Evolutionary conservation across 805 yeast species (phyloP), one percentile per base, ranked within the genome.

Genomic region (Saccharomycopsis oosterbeekiorum): DNA sequence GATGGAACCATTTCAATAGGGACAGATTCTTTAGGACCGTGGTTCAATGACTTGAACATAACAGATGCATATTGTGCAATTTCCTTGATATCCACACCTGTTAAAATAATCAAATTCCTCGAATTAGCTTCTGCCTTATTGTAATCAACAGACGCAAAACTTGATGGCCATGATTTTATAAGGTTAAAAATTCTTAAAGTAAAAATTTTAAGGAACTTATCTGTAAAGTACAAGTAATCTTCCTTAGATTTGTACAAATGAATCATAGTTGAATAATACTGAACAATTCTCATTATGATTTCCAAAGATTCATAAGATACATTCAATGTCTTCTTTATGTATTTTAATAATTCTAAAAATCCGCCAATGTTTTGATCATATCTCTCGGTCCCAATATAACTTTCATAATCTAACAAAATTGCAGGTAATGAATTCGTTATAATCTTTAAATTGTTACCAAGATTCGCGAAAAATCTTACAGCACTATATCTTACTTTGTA

Each of bases 1-100:
- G 81, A 73, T 9, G 76, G 71, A 17, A 82, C 68, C 19, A 86
- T 65, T 64, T 79, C 82, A 57, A 73, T 74, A 1, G 91, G 89
- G 47, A 84, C 75, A 0, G 79, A 69, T 21, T 75, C 67, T 42
- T 77, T 72, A 17, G 84, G 82, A 0, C 87, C 87, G 60, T 80
- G 84, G 19, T 76, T 61, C n/a, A 82, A 65, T 34, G 75, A 74
- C 64, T 82, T 82, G 71, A 78, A 82, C 50, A 80, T 68, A 51
- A 70, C 73, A 17, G 74, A 73, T 54, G 77, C 73, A 10, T 82
- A 63, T 1, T 64, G 60, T 1, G 60, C 37, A n/a, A 71, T 68
- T 34, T 68, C 69, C 1, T 67, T 59, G 1, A 59, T 42, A 10
- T 71, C 67, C 26, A 70, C 57, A 0, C 77, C 79, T 41, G 82